These are phyloP conservation scores for Agaricales sp. DNA, from an alignment of 1,284 basidiomycete genomes.

Conservation along the genomic window DNA sequence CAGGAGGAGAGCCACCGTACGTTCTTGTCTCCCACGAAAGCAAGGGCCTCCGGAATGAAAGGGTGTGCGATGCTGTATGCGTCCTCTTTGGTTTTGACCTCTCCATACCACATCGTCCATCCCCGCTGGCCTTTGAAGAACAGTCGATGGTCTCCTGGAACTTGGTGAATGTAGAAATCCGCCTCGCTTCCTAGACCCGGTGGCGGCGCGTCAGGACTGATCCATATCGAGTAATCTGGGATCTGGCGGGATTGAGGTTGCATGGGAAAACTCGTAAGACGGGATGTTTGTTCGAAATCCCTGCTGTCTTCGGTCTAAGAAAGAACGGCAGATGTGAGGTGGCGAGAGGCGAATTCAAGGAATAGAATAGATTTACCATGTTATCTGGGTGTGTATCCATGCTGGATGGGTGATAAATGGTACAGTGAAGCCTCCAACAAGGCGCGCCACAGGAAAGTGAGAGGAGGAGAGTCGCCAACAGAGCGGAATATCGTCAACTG, in stretches of 20 bases:
- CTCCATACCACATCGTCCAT: neutral
- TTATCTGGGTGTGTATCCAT: neutral
- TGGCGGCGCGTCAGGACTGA: neutral
- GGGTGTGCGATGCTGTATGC: neutral
- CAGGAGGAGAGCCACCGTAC: neutral
- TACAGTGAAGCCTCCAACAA: neutral
- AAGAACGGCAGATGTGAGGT: neutral
- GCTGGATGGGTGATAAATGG: neutral
- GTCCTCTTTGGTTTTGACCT: neutral
- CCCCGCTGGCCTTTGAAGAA: neutral
- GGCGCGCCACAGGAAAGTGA: neutral
- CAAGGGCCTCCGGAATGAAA: neutral
- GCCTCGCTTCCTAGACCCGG: neutral
- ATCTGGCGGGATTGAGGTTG: neutral
- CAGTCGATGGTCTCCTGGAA: neutral
- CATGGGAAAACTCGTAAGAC: neutral
- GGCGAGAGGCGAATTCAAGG: neutral
- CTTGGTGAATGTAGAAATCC: neutral
- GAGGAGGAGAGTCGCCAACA: neutral
- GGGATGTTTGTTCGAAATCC: neutral
- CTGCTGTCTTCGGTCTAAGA: neutral
- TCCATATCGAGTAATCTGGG: neutral
- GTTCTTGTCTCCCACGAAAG: neutral
- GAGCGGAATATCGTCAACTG: too few relatives aligned
- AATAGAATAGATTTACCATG: neutral